Conservation (phyloP, 257 asterid species). For the Oldenlandia corymbosa region DNA sequence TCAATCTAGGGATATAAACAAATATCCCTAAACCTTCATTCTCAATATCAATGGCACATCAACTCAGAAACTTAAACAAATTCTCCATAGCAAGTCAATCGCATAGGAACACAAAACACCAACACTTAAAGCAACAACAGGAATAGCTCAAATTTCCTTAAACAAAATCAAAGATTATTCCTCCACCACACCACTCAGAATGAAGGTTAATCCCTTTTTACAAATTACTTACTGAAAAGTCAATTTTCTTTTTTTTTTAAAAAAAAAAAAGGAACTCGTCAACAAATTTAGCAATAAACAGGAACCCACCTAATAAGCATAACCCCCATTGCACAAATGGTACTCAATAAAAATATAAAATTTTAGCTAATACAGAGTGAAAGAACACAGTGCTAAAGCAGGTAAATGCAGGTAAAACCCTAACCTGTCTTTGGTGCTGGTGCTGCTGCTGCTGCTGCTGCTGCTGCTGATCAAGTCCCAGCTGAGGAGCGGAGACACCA, state of each 20-base stretch:
- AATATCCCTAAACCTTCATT: no score
- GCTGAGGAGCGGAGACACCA: slow-evolving; percentile 49
- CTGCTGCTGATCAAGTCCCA: slow-evolving; percentile 84
- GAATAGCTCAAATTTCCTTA: background rate
- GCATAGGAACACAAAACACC: background rate
- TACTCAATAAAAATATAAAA: no score
- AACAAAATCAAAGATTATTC: background rate
- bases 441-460: slow-evolving; percentile 62
- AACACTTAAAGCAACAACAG: background rate
- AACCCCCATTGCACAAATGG: no score
- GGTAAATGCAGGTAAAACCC: slow-evolving; percentile 24
- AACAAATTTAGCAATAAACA: background rate
- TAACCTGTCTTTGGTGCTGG: slow-evolving; percentile 78
- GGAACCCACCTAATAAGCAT: background rate
- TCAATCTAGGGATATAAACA: no score
- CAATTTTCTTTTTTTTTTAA: no score
- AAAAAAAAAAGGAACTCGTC: background rate
- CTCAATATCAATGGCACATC: background rate
- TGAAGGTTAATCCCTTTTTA: no score
- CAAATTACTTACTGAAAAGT: no score
- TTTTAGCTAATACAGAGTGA: no score
- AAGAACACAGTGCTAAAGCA: no score
- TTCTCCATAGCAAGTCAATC: background rate
- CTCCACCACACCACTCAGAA: background rate
- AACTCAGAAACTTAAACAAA: background rate